Conservation (phyloP, 2,329 filamentous ascomycete species). For the Penicillium occitanis region DNA sequence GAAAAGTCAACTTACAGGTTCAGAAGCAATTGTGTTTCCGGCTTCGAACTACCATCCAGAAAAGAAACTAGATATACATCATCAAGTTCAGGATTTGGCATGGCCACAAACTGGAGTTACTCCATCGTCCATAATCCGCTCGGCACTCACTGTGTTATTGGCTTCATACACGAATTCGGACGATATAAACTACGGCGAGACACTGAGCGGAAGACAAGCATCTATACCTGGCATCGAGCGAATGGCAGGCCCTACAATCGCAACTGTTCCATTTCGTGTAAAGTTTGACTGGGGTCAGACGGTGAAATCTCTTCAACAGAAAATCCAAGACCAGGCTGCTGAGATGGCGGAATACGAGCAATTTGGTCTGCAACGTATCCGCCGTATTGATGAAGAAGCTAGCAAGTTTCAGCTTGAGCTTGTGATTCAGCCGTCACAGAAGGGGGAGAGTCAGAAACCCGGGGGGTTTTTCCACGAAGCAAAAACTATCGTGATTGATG, state of each 20-base stretch:
- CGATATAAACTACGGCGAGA: slow-evolving; percentile 32
- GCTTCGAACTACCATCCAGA: slow-evolving; percentile 4
- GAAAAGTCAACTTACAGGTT: slow-evolving; percentile 2
- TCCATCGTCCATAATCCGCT: slow-evolving; percentile 10
- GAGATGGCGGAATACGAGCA: slow-evolving; percentile 61
- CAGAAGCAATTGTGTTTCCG: slow-evolving; percentile 12
- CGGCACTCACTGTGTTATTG: slow-evolving; percentile 8
- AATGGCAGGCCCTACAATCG: slow-evolving; percentile 34
- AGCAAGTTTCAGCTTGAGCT: slow-evolving; percentile 40
- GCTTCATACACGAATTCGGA: slow-evolving; percentile 9
- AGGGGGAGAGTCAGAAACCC: neutral
- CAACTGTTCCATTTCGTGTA: slow-evolving; percentile 29
- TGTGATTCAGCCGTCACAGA: slow-evolving; percentile 29
- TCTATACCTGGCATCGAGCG: slow-evolving; percentile 39
- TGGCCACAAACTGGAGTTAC: neutral
- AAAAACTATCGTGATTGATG: neutral
- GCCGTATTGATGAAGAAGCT: slow-evolving; percentile 49
- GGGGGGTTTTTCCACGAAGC: slow-evolving; percentile 5
- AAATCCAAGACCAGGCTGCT: slow-evolving; percentile 54
- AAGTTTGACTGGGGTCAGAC: slow-evolving; percentile 34
- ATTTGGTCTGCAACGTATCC: slow-evolving; percentile 48
- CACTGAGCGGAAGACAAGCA: slow-evolving; percentile 34
- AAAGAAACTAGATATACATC: neutral
- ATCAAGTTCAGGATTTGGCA: neutral
- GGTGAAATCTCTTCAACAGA: slow-evolving; percentile 50